Conservation (phyloP, 1,284 basidiomycete genomes). For the Ceratobasidium sp. region DNA sequence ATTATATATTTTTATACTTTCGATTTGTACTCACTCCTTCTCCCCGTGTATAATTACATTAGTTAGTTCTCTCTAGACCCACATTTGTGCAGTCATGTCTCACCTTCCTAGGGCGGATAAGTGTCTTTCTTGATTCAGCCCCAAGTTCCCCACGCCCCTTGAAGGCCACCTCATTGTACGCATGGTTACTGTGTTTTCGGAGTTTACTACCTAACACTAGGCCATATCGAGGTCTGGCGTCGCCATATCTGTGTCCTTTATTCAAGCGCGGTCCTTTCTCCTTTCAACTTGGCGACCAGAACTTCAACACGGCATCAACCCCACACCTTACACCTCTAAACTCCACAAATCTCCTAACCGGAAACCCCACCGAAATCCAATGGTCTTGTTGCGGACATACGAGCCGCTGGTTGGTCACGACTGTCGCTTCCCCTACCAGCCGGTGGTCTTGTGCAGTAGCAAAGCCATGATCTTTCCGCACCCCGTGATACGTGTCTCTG, state of each 20-base stretch:
- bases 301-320: not conserved
- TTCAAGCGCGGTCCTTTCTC: not conserved
- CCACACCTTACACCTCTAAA: slow-evolving; percentile 2
- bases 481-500: not conserved
- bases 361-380: not conserved
- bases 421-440: slow-evolving; percentile 9
- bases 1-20: slow-evolving; percentile 23
- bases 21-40: slow-evolving; percentile 13
- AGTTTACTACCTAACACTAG: not conserved
- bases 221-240: not conserved
- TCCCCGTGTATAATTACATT: not conserved
- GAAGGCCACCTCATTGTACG: not conserved
- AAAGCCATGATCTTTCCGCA: not conserved
- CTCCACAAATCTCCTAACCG: not conserved
- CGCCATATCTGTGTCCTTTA: not conserved
- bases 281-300: not conserved
- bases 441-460: slow-evolving; percentile 2
- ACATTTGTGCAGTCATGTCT: not conserved
- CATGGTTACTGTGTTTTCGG: not conserved
- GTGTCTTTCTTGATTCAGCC: not conserved
- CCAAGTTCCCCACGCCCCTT: not conserved
- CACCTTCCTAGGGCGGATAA: not conserved
- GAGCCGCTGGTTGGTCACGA: not conserved
- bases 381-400: not conserved
- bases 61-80: not conserved